phyloP scores from a whole-genome alignment of 2,329 filamentous ascomycete genomes.

The Verticillium tricorpus region DNA sequence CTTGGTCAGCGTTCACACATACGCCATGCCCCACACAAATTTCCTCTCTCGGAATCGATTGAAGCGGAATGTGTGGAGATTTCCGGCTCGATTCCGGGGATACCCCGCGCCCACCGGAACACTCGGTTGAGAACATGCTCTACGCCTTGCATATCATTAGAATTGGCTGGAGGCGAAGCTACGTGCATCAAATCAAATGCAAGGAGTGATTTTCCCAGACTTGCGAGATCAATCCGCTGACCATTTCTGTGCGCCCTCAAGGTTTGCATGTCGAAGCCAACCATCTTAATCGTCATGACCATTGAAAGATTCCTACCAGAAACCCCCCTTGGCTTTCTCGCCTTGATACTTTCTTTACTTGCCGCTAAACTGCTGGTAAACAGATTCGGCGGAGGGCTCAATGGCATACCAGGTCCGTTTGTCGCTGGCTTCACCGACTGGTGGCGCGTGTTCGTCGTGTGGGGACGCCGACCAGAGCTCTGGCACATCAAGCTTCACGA shows the following conservation, averaged over 20 bases:
- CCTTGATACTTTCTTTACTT: neutral
- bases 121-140: neutral
- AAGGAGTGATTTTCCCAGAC: neutral
- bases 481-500: conserved; percentile 66
- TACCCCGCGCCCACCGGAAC: neutral
- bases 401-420: conserved; percentile 56
- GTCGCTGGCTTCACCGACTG: conserved; percentile 61
- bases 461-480: conserved; percentile 57
- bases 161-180: neutral
- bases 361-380: conserved; percentile 1
- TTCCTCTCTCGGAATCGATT: neutral
- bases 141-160: neutral
- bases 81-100: neutral
- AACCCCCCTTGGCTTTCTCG: neutral
- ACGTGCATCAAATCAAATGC: neutral
- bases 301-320: conserved; percentile 3
- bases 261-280: neutral
- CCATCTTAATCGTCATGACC: neutral
- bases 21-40: neutral
- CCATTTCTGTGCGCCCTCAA: neutral
- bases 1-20: neutral
- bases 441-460: conserved; percentile 72
- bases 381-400: conserved; percentile 2
- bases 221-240: neutral
- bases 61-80: neutral